Percentiles rank a stretch among this genome's conserved stretches.
Conservation (phyloP, 164 flowering plant genomes). For the Platanus orientalis region DNA sequence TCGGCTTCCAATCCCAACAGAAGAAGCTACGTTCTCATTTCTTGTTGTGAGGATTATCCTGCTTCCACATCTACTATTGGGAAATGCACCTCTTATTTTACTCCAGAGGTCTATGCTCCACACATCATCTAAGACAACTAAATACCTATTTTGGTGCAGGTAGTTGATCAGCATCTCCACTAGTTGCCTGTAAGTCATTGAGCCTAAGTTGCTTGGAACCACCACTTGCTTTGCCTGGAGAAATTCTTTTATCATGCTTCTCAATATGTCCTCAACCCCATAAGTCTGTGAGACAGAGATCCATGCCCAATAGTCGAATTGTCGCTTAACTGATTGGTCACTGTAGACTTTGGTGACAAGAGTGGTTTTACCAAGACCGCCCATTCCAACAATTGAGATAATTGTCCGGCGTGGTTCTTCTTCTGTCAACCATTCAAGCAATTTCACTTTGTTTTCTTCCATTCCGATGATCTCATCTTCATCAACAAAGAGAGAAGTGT, state of each 20-base stretch:
- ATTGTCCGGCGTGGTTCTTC: constrained; percentile 27
- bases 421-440: constrained; percentile 29
- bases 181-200: constrained; percentile 20
- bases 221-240: neutral
- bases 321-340: constrained; percentile 5
- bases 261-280: constrained; percentile 17
- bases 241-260: constrained; percentile 23
- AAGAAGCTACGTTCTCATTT: constrained; percentile 27
- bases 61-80: constrained; percentile 21
- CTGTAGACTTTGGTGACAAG: constrained; percentile 30
- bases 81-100: constrained; percentile 17
- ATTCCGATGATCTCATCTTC: constrained; percentile 43
- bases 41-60: constrained; percentile 34
- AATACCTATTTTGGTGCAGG: constrained; percentile 28
- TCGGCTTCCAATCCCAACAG: constrained; percentile 25
- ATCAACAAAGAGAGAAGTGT: constrained; percentile 7
- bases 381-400: constrained; percentile 56
- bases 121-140: constrained; percentile 49
- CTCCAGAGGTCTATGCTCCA: constrained; percentile 31
- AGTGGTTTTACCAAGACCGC: constrained; percentile 57
- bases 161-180: constrained; percentile 16
- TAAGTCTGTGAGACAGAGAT: constrained; percentile 26
- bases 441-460: constrained; percentile 16
- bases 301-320: constrained; percentile 36
- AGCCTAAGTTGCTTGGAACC: constrained; percentile 13